phyloP scores from a whole-genome alignment of 441 rosid genomes.

The Brassica hybrid region DNA sequence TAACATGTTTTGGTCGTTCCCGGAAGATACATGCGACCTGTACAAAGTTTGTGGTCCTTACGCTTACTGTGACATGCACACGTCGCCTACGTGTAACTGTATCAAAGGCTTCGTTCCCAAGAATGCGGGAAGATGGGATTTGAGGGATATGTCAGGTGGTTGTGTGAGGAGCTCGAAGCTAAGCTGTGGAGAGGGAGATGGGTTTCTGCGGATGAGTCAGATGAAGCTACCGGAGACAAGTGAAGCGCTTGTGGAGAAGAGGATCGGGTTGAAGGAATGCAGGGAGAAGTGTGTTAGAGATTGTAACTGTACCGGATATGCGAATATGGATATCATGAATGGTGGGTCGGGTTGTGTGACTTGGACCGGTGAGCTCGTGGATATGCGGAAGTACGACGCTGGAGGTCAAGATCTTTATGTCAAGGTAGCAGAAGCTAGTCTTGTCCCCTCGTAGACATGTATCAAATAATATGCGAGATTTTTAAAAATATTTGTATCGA shows the following conservation, averaged over 20 bases:
- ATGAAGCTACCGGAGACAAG: slow-evolving; percentile 70
- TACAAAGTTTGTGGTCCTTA: slow-evolving; percentile 59
- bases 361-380: slow-evolving; percentile 61
- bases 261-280: slow-evolving; percentile 56
- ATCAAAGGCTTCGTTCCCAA: slow-evolving; percentile 61
- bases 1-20: slow-evolving; percentile 70
- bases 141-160: slow-evolving; percentile 63
- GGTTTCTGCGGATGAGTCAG: slow-evolving; percentile 52
- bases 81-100: slow-evolving; percentile 71
- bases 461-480: not conserved
- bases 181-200: slow-evolving; percentile 49
- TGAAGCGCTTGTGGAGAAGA: slow-evolving; percentile 42
- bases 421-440: slow-evolving; percentile 46
- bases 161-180: slow-evolving; percentile 57
- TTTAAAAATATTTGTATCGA: not conserved
- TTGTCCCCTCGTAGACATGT: not conserved
- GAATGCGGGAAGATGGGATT: slow-evolving; percentile 56
- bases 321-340: slow-evolving; percentile 48
- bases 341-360: slow-evolving; percentile 69
- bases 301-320: slow-evolving; percentile 70
- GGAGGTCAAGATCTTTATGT: slow-evolving; percentile 61
- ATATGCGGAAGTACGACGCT: slow-evolving; percentile 49
- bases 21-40: slow-evolving; percentile 70
- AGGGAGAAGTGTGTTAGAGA: slow-evolving; percentile 48
- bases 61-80: slow-evolving; percentile 65